A percentile compares a stretch with the other conserved stretches of the same genome.
Conservation (phyloP, 495 filamentous ascomycete genomes). For the Aspergillus biplanus region DNA sequence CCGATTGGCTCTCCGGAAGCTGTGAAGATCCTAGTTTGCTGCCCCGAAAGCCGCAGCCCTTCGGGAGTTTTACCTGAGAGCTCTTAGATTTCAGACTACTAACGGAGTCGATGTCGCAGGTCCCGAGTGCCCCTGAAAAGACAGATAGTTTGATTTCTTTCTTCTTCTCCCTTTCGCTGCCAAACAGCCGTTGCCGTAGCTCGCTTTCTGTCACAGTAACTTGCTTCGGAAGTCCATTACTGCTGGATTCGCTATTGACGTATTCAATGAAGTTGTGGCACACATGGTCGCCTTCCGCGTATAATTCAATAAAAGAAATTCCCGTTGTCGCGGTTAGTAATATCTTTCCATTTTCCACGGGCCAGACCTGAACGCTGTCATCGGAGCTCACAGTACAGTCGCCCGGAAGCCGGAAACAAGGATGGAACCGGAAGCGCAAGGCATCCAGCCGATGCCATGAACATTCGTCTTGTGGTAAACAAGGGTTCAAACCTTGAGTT, state of each 20-base stretch:
- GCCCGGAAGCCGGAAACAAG: conserved; percentile 82
- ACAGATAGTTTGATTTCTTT: conserved; percentile 70
- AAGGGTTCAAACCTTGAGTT: conserved; percentile 72
- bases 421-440: conserved; percentile 86
- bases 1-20: conserved; percentile 69
- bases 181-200: conserved; percentile 64
- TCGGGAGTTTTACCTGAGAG: conserved; percentile 72
- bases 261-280: conserved; percentile 84
- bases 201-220: conserved; percentile 75
- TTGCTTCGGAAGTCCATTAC: conserved; percentile 66
- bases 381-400: conserved; percentile 69
- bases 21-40: conserved; percentile 75
- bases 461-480: conserved; percentile 77
- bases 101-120: conserved; percentile 75
- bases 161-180: conserved; percentile 69
- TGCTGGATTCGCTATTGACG: conserved; percentile 59
- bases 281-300: conserved; percentile 69
- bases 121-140: conserved; percentile 74
- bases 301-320: conserved; percentile 81
- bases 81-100: conserved; percentile 67
- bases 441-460: conserved; percentile 87
- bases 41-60: conserved; percentile 76
- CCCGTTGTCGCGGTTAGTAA: conserved; percentile 81
- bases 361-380: conserved; percentile 85
- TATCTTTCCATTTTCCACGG: conserved; percentile 78